Conservation (phyloP, 1,284 basidiomycete genomes). For the Ceratobasidium sp. region DNA sequence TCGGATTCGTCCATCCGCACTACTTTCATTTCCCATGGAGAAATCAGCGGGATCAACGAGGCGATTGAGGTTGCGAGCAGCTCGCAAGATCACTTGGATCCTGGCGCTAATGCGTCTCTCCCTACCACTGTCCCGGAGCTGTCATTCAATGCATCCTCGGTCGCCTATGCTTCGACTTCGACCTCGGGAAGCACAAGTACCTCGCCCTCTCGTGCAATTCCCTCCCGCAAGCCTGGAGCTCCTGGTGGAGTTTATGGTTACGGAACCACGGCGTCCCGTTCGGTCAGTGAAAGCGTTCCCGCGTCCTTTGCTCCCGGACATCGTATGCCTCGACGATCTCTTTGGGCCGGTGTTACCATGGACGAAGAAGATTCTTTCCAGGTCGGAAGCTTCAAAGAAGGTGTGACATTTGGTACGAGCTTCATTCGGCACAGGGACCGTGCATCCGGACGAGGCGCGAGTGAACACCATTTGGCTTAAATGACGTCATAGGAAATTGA, state of each 20-base stretch:
- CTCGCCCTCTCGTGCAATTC: conserved; percentile 26
- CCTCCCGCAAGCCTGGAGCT: not conserved
- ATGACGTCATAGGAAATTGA: not conserved
- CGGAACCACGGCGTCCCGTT: not conserved
- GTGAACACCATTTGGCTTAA: conserved; percentile 28
- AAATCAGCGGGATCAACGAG: conserved; percentile 36
- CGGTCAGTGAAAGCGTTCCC: conserved; percentile 21
- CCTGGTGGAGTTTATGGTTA: not conserved
- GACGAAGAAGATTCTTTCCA: conserved; percentile 38
- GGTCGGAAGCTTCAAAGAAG: conserved; percentile 36
- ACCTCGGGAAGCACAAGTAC: conserved; percentile 27
- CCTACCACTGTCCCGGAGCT: conserved; percentile 13
- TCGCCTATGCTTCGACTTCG: conserved; percentile 17
- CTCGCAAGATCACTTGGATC: not conserved
- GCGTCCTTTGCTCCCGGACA: conserved; percentile 5
- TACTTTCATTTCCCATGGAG: conserved; percentile 62
- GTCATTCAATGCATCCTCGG: not conserved
- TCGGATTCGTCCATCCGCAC: conserved; percentile 90
- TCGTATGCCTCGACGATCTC: conserved; percentile 11
- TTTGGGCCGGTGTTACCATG: conserved; percentile 17
- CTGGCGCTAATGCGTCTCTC: not conserved
- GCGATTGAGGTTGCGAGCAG: conserved; percentile 16
- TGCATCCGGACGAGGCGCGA: conserved; percentile 21
- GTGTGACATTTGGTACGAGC: conserved; percentile 29
- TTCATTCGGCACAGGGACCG: conserved; percentile 20